Conservation (phyloP, 176 grass and related monocot genomes). For the Oryza glaberrima region DNA sequence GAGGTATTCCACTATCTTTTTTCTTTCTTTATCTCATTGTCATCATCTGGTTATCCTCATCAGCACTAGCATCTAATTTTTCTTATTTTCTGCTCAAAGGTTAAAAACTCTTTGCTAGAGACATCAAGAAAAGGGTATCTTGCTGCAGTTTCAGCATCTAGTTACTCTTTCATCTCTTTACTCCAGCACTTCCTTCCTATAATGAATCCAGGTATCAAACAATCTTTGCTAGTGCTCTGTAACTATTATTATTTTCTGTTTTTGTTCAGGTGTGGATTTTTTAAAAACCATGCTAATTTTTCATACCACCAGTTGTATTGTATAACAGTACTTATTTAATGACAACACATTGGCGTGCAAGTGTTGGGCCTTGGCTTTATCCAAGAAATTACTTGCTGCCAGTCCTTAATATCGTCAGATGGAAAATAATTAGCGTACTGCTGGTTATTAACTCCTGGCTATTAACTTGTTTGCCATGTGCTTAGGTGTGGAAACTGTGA, state of each 20-base stretch:
- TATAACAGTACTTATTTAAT: background rate
- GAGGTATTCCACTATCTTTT: slow-evolving; percentile 50
- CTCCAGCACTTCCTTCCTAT: slow-evolving; percentile 93
- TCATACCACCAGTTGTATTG: background rate
- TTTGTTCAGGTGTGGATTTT: background rate
- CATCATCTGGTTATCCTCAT: background rate
- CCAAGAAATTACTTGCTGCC: background rate
- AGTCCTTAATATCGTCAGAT: background rate
- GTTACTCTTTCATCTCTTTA: slow-evolving; percentile 90
- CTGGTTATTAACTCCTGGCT: background rate
- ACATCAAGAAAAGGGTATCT: slow-evolving; percentile 96
- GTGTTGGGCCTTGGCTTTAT: background rate
- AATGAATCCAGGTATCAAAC: slow-evolving; percentile 85
- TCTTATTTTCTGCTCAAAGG: slow-evolving; percentile 45
- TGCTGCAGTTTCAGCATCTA: slow-evolving; percentile 93
- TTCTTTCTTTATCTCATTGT: background rate
- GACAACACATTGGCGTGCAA: background rate
- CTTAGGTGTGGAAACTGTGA: slow-evolving; percentile 2
- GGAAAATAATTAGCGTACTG: background rate
- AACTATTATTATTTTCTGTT: background rate
- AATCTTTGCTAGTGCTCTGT: slow-evolving; percentile 15
- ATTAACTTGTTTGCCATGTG: background rate
- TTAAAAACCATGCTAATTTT: background rate
- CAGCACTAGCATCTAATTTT: background rate
- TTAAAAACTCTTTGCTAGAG: slow-evolving; percentile 86